Evolutionary conservation across 352 stramenopile genomes (phyloP), one percentile per base, ranked within the genome.

Genomic region (Pythium folliculosum): DNA sequence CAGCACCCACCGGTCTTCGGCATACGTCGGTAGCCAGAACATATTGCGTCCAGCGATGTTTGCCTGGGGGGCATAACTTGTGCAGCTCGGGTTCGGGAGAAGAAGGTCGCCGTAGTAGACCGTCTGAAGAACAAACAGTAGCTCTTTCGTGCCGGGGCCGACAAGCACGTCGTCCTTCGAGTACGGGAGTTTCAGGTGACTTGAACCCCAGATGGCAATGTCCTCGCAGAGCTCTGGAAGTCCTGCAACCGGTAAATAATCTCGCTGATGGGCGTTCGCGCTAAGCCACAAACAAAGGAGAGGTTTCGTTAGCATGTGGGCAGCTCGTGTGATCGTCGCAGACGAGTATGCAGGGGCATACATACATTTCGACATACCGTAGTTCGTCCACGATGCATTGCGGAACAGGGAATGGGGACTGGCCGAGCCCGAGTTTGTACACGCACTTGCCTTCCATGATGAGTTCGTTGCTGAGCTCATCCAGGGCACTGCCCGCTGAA

Each of bases 371-470:
- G 5, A 77, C 77, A 49, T 72, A 94, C 86, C 86, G 77, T 37
- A 95, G 73, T 58, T 95, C 88, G 58, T 96, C 88, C 32, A 96
- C 84, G 71, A 96, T 91, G 61, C 85, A 94, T 62, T 95, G 85
- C 21, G 86, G 85, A 40, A 95, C 83, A n/a, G 86, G 87, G 61
- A 96, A 96, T 7, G 88, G 88, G 44, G 85, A 94, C 65, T 96
- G 86, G 1, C 88, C 88, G 21, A 96, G 74, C 14, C 88, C 86
- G 27, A 96, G 71, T 62, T 95, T 95, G 76, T 93, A 95, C 40
- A 96, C 89, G 52, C 65, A 81, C 37, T 92, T 91, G 38, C 88
- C 88, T 55, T 92, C 76, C 30, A 73, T 69, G 52, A 94, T 90
- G 73, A 96, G 85, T 55, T 89, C 84, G 66, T 96, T 96, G 64